phyloP scores from a whole-genome alignment of 495 filamentous ascomycete species.

The Podospora comata region DNA sequence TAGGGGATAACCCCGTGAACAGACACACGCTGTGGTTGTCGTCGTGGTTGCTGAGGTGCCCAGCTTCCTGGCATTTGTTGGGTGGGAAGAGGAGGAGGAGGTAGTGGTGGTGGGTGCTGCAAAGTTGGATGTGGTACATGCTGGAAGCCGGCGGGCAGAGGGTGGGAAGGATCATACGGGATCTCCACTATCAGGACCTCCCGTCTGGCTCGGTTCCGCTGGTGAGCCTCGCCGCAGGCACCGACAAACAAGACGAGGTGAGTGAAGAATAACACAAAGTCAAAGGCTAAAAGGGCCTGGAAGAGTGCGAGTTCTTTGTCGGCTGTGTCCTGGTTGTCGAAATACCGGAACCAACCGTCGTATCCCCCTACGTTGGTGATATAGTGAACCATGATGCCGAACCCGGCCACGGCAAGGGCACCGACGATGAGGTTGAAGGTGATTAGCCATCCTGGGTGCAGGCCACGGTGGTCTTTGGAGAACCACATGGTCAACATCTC shows the following conservation, averaged over 20 bases:
- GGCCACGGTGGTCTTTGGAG: slow-evolving; percentile 27
- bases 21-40: not conserved
- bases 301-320: slow-evolving; percentile 10
- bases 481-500: slow-evolving; percentile 35
- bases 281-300: slow-evolving; percentile 25
- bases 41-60: not conserved
- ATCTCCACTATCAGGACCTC: slow-evolving; percentile 14
- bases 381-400: slow-evolving; percentile 23
- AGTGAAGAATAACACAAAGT: slow-evolving; percentile 19
- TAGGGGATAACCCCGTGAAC: not conserved
- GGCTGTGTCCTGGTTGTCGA: slow-evolving; percentile 13
- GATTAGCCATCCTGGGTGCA: slow-evolving; percentile 41
- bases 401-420: slow-evolving; percentile 18
- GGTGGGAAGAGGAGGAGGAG: too few relatives aligned
- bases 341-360: slow-evolving; percentile 2
- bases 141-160: not conserved
- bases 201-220: slow-evolving; percentile 22
- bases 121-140: not conserved
- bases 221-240: slow-evolving; percentile 44
- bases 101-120: not conserved
- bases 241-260: slow-evolving; percentile 45
- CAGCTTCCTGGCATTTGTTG: too few relatives aligned
- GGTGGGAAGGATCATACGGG: slow-evolving; percentile 11
- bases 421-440: slow-evolving; percentile 38
- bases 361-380: not conserved